Evolutionary conservation across 129 eudicot species (phyloP), one percentile per base, ranked within the genome.

Genomic region (Arctium minus): DNA sequence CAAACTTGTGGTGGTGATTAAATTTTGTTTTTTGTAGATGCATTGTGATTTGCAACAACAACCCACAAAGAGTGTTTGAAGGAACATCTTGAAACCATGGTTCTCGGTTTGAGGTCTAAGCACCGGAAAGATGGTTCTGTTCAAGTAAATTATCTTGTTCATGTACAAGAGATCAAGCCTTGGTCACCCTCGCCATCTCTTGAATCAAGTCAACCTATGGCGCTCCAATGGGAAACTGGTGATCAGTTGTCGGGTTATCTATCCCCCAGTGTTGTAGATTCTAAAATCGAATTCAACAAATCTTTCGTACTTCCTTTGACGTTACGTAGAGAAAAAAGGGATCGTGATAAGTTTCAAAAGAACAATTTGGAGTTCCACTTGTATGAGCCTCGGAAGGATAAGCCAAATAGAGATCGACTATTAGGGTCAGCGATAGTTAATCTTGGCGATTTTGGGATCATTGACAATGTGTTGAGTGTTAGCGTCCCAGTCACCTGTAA

Each of bases 191-290:
- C 97, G 4, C 87, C 84, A 64, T 85, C 91, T 70, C 85, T 89
- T 39, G 88, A 72, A 82, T 88, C 97, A 1, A 90, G 91, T 73
- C 91, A 80, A 82, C 70, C 92, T 5, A 89, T 96, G 67, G 80
- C 90, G 73, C 96, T 96, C 42, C 89, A 90, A 70, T 96, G 99
- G 99, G 91, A 91, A 90, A 90, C 91, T 75, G 92, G 94, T 8
- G 94, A 90, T 7, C 94, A 91, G 62, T 85, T 80, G 68, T 87
- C 97, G 8, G 98, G 97, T 30, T 85, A 86, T 74, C 84, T 95
- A 44, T 80, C 91, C 9, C 88, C 97, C 9, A 87, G 71, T 73
- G 88, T 80, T 53, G 93, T 90, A 8, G 91, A 91, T 62, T 85
- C 88, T 65, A 89, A 80, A 29, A 87, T 95, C 60, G 93, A 84